A percentile compares a stretch with the other conserved stretches of the same genome.
These are phyloP conservation scores for Mucuna pruriens DNA, from an alignment of 306 rosid species.

Conservation along the genomic window DNA sequence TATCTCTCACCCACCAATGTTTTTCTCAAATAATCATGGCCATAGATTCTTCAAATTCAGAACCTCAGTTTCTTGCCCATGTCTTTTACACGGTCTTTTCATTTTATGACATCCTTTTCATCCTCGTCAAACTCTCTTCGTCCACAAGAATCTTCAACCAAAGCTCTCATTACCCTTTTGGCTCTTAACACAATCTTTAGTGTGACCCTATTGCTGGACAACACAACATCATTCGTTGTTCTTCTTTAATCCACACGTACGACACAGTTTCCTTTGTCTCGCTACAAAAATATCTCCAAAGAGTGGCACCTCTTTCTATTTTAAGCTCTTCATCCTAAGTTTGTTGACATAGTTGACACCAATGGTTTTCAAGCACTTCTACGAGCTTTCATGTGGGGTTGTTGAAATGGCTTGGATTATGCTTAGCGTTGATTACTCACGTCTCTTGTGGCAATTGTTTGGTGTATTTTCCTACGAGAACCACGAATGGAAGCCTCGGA, in stretches of 20 bases:
- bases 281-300: constrained; percentile 16
- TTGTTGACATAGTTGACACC: background rate
- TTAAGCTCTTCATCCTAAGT: constrained; percentile 1
- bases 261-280: constrained; percentile 12
- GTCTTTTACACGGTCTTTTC: constrained; percentile 38
- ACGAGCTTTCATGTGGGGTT: constrained; percentile 58
- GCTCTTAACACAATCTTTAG: constrained; percentile 25
- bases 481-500: constrained; percentile 89
- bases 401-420: constrained; percentile 79
- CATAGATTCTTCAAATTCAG: constrained; percentile 87
- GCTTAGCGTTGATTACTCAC: constrained; percentile 75
- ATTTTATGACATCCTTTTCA: constrained; percentile 27
- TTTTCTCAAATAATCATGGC: constrained; percentile 56
- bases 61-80: constrained; percentile 36
- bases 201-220: constrained; percentile 37
- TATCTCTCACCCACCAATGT: constrained; percentile 67
- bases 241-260: background rate
- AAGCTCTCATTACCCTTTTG: constrained; percentile 25
- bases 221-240: background rate
- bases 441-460: constrained; percentile 73
- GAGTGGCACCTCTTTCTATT: background rate
- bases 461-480: constrained; percentile 78
- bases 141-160: constrained; percentile 52
- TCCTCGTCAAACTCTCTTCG: constrained; percentile 19
- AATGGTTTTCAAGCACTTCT: constrained; percentile 67